phyloP scores from a whole-genome alignment of 208 protist genomes.

The Acanthamoeba rhysodes region DNA sequence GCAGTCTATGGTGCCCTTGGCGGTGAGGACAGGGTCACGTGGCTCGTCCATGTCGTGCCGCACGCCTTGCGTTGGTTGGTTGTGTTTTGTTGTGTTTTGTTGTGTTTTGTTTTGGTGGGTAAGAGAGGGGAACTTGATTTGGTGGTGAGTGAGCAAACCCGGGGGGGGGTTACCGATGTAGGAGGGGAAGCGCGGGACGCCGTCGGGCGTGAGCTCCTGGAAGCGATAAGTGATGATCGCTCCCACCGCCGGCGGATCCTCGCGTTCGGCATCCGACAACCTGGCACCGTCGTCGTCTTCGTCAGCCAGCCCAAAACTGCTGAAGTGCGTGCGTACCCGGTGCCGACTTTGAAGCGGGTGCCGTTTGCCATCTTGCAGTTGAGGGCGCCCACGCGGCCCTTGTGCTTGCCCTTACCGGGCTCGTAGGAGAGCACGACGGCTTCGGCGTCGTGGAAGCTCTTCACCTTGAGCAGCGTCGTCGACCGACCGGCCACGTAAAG shows the following conservation, averaged over 20 bases:
- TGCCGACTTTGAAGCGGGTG: conserved; percentile 87
- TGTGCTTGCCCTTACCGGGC: conserved; percentile 86
- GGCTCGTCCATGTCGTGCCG: conserved; percentile 68
- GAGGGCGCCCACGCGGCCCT: conserved; percentile 82
- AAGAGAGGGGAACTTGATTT: too few species aligned
- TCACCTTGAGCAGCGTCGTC: conserved; percentile 83
- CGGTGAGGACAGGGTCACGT: conserved; percentile 23
- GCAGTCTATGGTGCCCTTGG: conserved; percentile 53
- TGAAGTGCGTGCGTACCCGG: conserved; percentile 17
- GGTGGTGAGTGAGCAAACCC: neutral
- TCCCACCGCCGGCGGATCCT: conserved; percentile 84
- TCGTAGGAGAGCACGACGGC: conserved; percentile 85
- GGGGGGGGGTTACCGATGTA: conserved; percentile 75
- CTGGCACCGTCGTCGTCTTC: neutral
- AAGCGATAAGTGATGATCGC: conserved; percentile 88
- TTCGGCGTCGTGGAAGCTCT: conserved; percentile 88
- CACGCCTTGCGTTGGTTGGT: neutral
- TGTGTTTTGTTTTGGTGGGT: neutral
- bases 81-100: too few species aligned
- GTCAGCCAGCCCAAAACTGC: too few species aligned
- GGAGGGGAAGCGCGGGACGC: conserved; percentile 87
- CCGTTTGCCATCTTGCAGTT: conserved; percentile 84
- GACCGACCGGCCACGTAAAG: conserved; percentile 79
- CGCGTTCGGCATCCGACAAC: conserved; percentile 83
- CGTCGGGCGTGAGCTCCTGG: conserved; percentile 86